phyloP scores from a whole-genome alignment of 2,329 filamentous ascomycete genomes.

The Verticillium nonalfalfae region DNA sequence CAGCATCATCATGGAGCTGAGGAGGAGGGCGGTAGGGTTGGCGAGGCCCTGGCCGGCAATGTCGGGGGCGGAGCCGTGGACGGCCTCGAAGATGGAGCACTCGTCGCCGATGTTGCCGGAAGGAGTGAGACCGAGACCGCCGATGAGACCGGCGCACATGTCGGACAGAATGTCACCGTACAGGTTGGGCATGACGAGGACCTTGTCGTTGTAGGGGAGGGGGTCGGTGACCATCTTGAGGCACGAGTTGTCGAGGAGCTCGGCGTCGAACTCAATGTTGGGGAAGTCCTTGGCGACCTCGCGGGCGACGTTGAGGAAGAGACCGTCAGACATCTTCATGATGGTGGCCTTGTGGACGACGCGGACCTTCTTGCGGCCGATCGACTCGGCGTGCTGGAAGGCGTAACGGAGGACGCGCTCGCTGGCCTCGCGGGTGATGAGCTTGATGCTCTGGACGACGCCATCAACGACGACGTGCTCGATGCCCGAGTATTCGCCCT shows the following conservation, averaged over 20 bases:
- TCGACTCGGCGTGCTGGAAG: slow-evolving; percentile 93
- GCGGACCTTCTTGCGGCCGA: slow-evolving; percentile 94
- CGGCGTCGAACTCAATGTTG: slow-evolving; percentile 90
- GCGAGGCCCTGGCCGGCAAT: slow-evolving; percentile 94
- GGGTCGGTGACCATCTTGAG: slow-evolving; percentile 98
- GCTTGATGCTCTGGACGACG: slow-evolving; percentile 98
- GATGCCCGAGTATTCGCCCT: slow-evolving; percentile 98
- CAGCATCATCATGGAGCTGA: slow-evolving; percentile 99
- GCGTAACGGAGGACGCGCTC: slow-evolving; percentile 96
- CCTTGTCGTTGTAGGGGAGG: slow-evolving; percentile 96
- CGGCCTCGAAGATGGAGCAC: slow-evolving; percentile 99
- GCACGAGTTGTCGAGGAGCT: slow-evolving; percentile 98
- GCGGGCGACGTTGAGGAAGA: slow-evolving; percentile 84
- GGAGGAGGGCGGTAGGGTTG: slow-evolving; percentile 93
- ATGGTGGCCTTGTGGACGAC: slow-evolving; percentile 99
- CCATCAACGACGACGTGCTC: slow-evolving; percentile 98
- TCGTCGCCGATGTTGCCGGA: slow-evolving; percentile 98
- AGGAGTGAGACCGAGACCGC: slow-evolving; percentile 92
- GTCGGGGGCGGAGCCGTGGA: slow-evolving; percentile 94
- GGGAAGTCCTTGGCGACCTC: slow-evolving; percentile 94
- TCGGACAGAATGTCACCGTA: slow-evolving; percentile 99
- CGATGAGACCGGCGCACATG: slow-evolving; percentile 98
- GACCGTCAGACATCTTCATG: slow-evolving; percentile 99
- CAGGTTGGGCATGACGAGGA: slow-evolving; percentile 95
- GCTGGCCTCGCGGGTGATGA: slow-evolving; percentile 90